Evolutionary conservation across 139 green algal species (phyloP), one percentile per base, ranked within the genome.

Genomic region (Closterium sp.): DNA sequence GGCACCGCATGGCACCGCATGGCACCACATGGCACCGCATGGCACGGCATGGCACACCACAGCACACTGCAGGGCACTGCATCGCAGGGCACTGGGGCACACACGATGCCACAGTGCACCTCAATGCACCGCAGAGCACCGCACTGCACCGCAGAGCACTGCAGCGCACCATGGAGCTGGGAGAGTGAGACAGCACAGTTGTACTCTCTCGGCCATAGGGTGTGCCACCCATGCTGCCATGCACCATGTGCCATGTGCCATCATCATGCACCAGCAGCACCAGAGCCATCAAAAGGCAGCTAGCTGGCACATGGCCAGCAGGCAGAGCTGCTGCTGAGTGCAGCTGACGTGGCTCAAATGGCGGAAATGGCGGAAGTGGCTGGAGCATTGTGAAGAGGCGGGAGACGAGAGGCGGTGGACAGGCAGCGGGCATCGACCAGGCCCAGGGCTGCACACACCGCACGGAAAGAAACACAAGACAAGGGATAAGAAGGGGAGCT

Each of bases 21-120:
- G 86, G 81, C 81, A 85, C 81, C 28, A 89, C 86, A 55, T 32
- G 86, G 30, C 86, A 76, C 4, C 28, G 84, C 86, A 89, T 32
- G 30, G 28, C 86, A 89, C 86, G 8, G 86, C n/a, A 89, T 69
- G 86, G 31, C 86, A n/a, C n/a, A n/a, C n/a, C n/a, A n/a, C n/a
- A n/a, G n/a, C n/a, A n/a, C n/a, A n/a, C n/a, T n/a, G n/a, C n/a
- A n/a, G n/a, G n/a, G n/a, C n/a, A n/a, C n/a, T n/a, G n/a, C n/a
- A n/a, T n/a, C n/a, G n/a, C n/a, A n/a, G n/a, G n/a, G n/a, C n/a
- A n/a, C n/a, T n/a, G n/a, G n/a, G n/a, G n/a, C n/a, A n/a, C n/a
- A n/a, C n/a, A n/a, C n/a, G n/a, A n/a, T n/a, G n/a, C n/a, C n/a
- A n/a, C n/a, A n/a, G n/a, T n/a, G n/a, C n/a, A n/a, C n/a, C n/a